These are phyloP conservation scores for Aspergillus mulundensis DNA, from an alignment of 495 filamentous ascomycete genomes.

Conservation along the genomic window DNA sequence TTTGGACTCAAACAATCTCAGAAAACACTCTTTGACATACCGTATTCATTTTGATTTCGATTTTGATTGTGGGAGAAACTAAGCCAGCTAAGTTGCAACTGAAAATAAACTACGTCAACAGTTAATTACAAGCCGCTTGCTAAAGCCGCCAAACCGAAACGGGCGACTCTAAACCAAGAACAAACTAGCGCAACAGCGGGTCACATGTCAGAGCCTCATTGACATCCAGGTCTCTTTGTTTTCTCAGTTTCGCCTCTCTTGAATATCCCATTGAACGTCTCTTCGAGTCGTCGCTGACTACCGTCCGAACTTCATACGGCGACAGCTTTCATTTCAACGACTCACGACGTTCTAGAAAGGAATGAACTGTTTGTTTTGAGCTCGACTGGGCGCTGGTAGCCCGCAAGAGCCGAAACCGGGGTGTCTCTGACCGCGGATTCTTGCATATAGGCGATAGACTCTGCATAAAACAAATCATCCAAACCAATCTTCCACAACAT, in stretches of 20 bases:
- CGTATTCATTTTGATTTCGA: slow-evolving; percentile 40
- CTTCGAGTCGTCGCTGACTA: not conserved
- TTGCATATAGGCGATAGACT: slow-evolving; percentile 18
- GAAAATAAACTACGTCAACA: slow-evolving; percentile 31
- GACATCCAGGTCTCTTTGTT: slow-evolving; percentile 1
- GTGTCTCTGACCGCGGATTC: not conserved
- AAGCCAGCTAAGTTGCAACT: slow-evolving; percentile 2
- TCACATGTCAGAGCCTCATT: slow-evolving; percentile 14
- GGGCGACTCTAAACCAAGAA: not conserved
- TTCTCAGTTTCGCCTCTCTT: slow-evolving; percentile 6
- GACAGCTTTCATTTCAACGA: not conserved
- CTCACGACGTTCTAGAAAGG: not conserved
- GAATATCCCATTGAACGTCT: not conserved
- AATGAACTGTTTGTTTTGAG: slow-evolving; percentile 3
- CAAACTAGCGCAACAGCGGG: not conserved
- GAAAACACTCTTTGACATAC: slow-evolving; percentile 20
- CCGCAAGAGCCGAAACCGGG: slow-evolving; percentile 14
- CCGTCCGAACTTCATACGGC: not conserved
- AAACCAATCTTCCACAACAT: slow-evolving; percentile 36
- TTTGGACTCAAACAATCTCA: not conserved
- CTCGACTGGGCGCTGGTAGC: slow-evolving; percentile 23
- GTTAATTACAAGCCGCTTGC: not conserved
- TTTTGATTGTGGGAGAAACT: slow-evolving; percentile 11
- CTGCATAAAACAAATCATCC: slow-evolving; percentile 5
- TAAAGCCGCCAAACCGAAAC: not conserved